phyloP scores from a whole-genome alignment of 495 filamentous ascomycete species.

The Trichoderma asperelloides region DNA sequence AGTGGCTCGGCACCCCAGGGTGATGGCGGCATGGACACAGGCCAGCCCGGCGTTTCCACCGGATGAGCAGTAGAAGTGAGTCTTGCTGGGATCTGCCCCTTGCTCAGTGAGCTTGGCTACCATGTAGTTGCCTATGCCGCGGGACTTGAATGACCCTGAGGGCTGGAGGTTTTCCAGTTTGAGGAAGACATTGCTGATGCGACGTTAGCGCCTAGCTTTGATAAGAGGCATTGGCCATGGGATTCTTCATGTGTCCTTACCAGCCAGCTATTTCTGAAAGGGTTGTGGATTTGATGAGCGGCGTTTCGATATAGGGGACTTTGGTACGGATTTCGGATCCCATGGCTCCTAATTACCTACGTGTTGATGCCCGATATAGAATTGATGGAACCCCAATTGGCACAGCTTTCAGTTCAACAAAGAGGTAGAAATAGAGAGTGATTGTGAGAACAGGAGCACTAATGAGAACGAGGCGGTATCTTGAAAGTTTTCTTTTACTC shows the following conservation, averaged over 20 bases:
- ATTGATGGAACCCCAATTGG: not conserved
- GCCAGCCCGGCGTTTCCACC: constrained; percentile 93
- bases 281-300: constrained; percentile 55
- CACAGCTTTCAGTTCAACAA: not conserved
- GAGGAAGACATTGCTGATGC: constrained; percentile 62
- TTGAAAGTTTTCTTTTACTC: too few species aligned
- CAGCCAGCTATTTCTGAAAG: constrained; percentile 68
- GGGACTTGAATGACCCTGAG: constrained; percentile 90
- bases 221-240: not conserved
- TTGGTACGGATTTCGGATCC: not conserved
- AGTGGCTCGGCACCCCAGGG: constrained; percentile 64
- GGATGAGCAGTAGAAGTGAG: constrained; percentile 81
- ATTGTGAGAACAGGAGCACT: not conserved
- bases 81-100: constrained; percentile 27
- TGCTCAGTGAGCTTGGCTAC: constrained; percentile 31
- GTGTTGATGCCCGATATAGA: not conserved
- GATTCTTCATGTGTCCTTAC: constrained; percentile 28
- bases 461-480: too few species aligned
- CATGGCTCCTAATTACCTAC: not conserved
- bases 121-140: constrained; percentile 78
- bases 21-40: constrained; percentile 66
- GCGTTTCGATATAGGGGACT: constrained; percentile 47
- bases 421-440: not conserved
- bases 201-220: constrained; percentile 13
- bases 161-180: constrained; percentile 94